Evolutionary conservation across 805 yeast genomes (phyloP).

Genomic region (Kazachstania taianensis): DNA sequence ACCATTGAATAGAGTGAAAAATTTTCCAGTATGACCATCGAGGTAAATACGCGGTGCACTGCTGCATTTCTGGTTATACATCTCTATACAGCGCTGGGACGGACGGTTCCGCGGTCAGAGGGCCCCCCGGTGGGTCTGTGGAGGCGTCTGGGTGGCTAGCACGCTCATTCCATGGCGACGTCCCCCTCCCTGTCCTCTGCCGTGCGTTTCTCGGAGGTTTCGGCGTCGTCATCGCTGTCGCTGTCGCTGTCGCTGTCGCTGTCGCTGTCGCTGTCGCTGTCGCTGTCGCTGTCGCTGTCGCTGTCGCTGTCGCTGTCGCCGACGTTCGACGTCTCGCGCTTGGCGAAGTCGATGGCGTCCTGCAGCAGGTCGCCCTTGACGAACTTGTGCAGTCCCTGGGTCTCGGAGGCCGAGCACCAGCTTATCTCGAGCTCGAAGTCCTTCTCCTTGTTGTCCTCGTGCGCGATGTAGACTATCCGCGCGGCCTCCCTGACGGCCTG

Average conservation of each 20-base stretch:
- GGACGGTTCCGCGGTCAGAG: background rate
- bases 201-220: background rate
- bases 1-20: background rate
- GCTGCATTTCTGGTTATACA: no score
- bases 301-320: slow-evolving; percentile 17
- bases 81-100: no score
- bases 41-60: no score
- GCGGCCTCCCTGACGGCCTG: slow-evolving; percentile 94
- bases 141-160: no score
- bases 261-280: slow-evolving; percentile 11
- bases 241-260: slow-evolving; percentile 5
- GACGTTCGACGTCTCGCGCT: slow-evolving; percentile 49
- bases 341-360: slow-evolving; percentile 78
- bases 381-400: slow-evolving; percentile 67
- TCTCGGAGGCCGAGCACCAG: slow-evolving; percentile 73
- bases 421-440: slow-evolving; percentile 91
- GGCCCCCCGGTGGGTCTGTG: no score
- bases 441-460: slow-evolving; percentile 95
- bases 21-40: background rate
- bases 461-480: slow-evolving; percentile 83
- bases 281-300: slow-evolving; percentile 13
- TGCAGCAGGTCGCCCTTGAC: slow-evolving; percentile 71
- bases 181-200: slow-evolving; percentile 4
- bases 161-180: slow-evolving; percentile 2
- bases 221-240: no score